Percentiles rank a stretch among this genome's conserved stretches.
phyloP scores from a whole-genome alignment of 176 grass and related monocot genomes.

The Urochloa ruziziensis region DNA sequence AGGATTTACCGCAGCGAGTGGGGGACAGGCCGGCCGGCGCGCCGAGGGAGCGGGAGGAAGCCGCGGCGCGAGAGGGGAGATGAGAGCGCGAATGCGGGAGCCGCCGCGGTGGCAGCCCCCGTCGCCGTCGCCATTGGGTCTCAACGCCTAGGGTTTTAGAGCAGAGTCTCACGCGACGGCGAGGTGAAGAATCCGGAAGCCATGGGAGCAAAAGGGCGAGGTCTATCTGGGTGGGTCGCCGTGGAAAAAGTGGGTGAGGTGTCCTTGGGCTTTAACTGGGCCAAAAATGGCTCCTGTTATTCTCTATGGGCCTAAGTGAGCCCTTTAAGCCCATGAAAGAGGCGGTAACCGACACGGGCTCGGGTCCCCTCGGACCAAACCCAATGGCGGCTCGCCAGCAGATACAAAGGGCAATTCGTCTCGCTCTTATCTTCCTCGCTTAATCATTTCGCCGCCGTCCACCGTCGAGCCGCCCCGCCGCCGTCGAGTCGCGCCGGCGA shows the following conservation, averaged over 20 bases:
- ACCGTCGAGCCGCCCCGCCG: neutral
- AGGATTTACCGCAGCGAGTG: constrained; percentile 36
- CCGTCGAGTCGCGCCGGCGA: neutral
- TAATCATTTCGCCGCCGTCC: neutral
- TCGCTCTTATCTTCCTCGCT: neutral
- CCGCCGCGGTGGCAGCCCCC: neutral
- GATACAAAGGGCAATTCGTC: neutral
- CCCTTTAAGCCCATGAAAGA: neutral
- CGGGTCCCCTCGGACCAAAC: neutral
- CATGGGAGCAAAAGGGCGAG: constrained; percentile 33
- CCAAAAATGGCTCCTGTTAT: neutral
- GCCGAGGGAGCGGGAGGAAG: constrained; percentile 25
- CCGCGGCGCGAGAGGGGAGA: constrained; percentile 7
- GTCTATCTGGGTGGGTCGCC: constrained; percentile 45
- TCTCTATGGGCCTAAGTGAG: neutral
- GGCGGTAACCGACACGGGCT: neutral
- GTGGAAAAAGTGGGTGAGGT: constrained; percentile 15
- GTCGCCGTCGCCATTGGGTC: constrained; percentile 24
- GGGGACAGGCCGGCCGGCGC: constrained; percentile 5
- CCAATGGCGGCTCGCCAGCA: neutral
- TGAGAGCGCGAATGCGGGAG: constrained; percentile 12
- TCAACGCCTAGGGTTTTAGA: constrained; percentile 36
- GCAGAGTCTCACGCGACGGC: constrained; percentile 9
- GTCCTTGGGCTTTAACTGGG: neutral
- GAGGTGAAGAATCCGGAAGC: constrained; percentile 26